A percentile compares a stretch with the other conserved stretches of the same genome.
phyloP scores from a whole-genome alignment of 345 rosid species.

The Populus euphratica region DNA sequence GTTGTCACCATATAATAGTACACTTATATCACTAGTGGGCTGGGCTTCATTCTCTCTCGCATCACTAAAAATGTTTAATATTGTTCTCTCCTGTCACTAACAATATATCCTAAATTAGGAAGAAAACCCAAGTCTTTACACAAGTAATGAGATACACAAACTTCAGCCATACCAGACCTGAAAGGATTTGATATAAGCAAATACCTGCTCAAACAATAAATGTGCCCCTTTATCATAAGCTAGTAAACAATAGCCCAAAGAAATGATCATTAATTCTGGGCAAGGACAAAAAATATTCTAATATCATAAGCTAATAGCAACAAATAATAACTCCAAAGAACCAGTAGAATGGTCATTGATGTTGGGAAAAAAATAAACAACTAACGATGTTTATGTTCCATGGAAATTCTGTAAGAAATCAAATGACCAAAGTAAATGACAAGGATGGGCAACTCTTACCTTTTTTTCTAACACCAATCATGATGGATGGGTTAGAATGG shows the following conservation, averaged over 20 bases:
- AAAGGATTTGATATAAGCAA: neutral
- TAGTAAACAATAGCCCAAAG: neutral
- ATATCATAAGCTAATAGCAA: neutral
- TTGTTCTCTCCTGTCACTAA: neutral
- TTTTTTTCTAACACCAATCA: neutral
- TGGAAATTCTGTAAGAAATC: neutral
- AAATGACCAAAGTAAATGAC: neutral
- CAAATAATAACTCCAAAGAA: neutral
- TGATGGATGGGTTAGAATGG: slow-evolving; percentile 52
- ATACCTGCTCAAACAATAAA: neutral
- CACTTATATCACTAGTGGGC: neutral
- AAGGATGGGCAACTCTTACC: neutral
- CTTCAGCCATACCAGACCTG: neutral
- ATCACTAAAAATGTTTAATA: neutral
- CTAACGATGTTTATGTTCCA: neutral
- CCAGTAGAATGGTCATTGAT: neutral
- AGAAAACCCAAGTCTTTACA: neutral
- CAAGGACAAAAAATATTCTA: neutral
- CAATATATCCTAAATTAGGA: neutral
- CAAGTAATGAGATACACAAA: neutral
- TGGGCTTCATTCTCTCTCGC: neutral
- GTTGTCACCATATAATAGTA: neutral
- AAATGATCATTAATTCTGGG: neutral
- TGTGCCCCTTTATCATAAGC: neutral
- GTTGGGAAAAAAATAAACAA: neutral